A percentile compares a stretch with the other conserved stretches of the same genome.
Evolutionary conservation across 2,329 filamentous ascomycete species (phyloP).

Genomic region (Monosporascus sp.): DNA sequence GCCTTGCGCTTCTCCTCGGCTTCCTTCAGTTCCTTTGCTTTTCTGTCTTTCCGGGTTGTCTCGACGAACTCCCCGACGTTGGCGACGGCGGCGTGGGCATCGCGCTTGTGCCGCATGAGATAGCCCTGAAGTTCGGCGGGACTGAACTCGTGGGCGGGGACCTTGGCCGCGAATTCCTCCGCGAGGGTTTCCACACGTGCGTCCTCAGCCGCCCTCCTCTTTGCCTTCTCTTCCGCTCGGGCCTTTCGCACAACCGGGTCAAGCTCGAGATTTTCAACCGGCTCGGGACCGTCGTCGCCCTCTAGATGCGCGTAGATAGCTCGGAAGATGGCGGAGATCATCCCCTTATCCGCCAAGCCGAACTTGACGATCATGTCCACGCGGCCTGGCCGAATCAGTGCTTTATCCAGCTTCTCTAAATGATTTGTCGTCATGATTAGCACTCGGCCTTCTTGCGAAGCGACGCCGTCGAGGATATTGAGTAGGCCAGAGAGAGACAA

Average conservation of each 20-base stretch:
- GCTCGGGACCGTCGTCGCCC: constrained; percentile 36
- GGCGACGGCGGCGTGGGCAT: constrained; percentile 43
- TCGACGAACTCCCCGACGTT: constrained; percentile 45
- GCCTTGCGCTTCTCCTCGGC: constrained; percentile 27
- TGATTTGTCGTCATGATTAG: constrained; percentile 65
- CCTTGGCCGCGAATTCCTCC: constrained; percentile 40
- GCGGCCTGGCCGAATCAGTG: constrained; percentile 57
- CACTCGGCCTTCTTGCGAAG: constrained; percentile 58
- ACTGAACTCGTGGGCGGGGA: constrained; percentile 53
- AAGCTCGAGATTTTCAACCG: constrained; percentile 13
- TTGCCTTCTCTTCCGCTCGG: constrained; percentile 24
- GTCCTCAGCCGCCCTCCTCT: constrained; percentile 30
- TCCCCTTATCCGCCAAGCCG: constrained; percentile 46
- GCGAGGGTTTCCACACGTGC: constrained; percentile 43
- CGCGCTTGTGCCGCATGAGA: constrained; percentile 51
- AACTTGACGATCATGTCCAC: constrained; percentile 58
- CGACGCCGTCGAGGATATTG: constrained; percentile 74
- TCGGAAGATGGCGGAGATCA: constrained; percentile 51
- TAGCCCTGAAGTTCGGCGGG: constrained; percentile 58
- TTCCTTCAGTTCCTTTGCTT: constrained; percentile 27
- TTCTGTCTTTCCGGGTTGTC: constrained; percentile 39
- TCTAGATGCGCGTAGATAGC: constrained; percentile 53
- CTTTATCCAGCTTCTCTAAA: constrained; percentile 56
- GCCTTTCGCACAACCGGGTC: constrained; percentile 25
- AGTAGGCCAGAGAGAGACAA: constrained; percentile 73